A percentile compares a stretch with the other conserved stretches of the same genome.
Evolutionary conservation across 1,284 basidiomycete genomes (phyloP).

Genomic region (Inonotus hispidus): DNA sequence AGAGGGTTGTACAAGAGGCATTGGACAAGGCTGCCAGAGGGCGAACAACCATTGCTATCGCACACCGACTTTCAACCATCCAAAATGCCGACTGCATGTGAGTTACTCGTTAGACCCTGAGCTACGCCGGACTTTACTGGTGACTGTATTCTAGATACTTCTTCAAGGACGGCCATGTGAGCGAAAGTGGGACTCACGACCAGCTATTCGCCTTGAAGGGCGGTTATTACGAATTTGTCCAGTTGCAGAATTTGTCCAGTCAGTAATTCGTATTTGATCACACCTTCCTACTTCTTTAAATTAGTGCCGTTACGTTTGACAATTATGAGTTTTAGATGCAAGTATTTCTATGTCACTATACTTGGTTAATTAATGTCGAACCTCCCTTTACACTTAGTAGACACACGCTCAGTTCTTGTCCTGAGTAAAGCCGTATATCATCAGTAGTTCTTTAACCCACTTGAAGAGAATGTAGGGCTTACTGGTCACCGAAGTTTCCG

Average conservation of each 20-base stretch:
- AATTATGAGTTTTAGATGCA: too few relatives aligned
- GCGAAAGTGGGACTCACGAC: constrained; percentile 86
- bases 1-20: constrained; percentile 92
- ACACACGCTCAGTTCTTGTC: too few relatives aligned
- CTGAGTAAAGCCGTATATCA: too few relatives aligned
- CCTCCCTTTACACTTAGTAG: too few relatives aligned
- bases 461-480: too few relatives aligned
- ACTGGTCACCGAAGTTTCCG: too few relatives aligned
- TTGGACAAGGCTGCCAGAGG: constrained; percentile 89
- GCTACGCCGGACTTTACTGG: background rate
- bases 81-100: constrained; percentile 92
- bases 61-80: constrained; percentile 90
- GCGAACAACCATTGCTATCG: constrained; percentile 89
- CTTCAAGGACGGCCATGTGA: constrained; percentile 85
- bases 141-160: constrained; percentile 70
- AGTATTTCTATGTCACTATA: too few relatives aligned
- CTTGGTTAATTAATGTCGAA: too few relatives aligned
- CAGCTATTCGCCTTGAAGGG: constrained; percentile 70
- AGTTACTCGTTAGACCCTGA: constrained; percentile 28
- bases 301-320: too few relatives aligned
- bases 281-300: too few relatives aligned
- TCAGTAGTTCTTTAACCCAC: too few relatives aligned
- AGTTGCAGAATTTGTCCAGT: constrained; percentile 56
- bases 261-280: constrained; percentile 7
- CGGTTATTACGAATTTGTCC: constrained; percentile 87